Evolutionary conservation across 2,329 filamentous ascomycete genomes (phyloP).

Genomic region (Eutypa lata): DNA sequence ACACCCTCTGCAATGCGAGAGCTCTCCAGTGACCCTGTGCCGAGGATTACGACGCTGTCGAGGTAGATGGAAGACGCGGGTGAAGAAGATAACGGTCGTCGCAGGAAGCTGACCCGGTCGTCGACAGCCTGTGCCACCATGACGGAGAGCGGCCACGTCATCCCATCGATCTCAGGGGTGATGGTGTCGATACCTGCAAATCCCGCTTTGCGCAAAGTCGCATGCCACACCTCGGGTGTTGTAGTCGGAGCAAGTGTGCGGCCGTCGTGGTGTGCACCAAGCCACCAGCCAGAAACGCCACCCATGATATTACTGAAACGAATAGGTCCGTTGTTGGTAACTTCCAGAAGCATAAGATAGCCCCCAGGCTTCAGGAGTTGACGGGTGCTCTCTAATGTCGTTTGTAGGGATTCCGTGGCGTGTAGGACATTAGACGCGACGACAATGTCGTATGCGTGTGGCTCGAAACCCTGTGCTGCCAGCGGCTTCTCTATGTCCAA

Average conservation of each 20-base stretch:
- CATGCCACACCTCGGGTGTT: neutral
- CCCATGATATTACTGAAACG: neutral
- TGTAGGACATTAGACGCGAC: constrained; percentile 32
- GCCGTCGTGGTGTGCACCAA: neutral
- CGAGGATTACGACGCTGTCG: too few species aligned
- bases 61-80: too few species aligned
- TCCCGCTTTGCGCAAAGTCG: neutral
- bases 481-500: constrained; percentile 29
- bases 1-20: too few species aligned
- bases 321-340: neutral
- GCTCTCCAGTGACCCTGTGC: too few species aligned
- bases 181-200: constrained; percentile 13
- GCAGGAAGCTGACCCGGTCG: constrained; percentile 7
- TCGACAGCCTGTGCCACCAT: constrained; percentile 12
- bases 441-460: constrained; percentile 29
- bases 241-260: neutral
- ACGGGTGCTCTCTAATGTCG: constrained; percentile 24
- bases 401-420: constrained; percentile 19
- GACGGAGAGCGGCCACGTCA: constrained; percentile 2
- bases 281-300: neutral
- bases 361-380: constrained; percentile 34
- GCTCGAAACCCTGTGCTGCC: constrained; percentile 26
- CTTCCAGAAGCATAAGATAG: constrained; percentile 23
- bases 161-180: neutral
- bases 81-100: constrained; percentile 9